Evolutionary conservation across 192 early-diverging fungal genomes (phyloP).

Genomic region (Backusella liffmaniae): DNA sequence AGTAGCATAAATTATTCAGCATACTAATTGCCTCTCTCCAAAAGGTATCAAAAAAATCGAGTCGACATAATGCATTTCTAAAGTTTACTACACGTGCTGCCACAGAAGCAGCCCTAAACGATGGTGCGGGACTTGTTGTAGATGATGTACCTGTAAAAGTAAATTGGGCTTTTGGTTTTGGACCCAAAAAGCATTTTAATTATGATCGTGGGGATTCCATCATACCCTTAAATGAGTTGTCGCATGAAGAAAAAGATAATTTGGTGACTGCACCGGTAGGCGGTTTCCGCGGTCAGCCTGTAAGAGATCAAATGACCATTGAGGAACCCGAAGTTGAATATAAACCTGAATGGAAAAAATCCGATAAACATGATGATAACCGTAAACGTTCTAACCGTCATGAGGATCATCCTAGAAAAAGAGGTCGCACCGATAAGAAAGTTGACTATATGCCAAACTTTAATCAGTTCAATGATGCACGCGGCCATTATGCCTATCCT

Average conservation of each 20-base stretch:
- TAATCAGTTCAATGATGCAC: not conserved
- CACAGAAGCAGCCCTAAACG: conserved; percentile 12
- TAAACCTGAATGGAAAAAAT: conserved; percentile 27
- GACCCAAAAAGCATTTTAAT: conserved; percentile 36
- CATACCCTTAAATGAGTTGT: conserved; percentile 27
- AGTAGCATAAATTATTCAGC: not conserved
- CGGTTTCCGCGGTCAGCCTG: conserved; percentile 31
- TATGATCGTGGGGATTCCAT: conserved; percentile 35
- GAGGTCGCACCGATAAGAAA: not conserved
- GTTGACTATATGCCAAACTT: not conserved
- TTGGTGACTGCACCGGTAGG: conserved; percentile 25
- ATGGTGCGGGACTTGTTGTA: not conserved
- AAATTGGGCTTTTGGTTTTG: conserved; percentile 43
- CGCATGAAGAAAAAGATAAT: conserved; percentile 27
- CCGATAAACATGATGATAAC: not conserved
- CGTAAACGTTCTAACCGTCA: not conserved
- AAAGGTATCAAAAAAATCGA: conserved; percentile 12
- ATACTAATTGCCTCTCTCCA: not conserved
- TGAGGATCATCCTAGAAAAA: not conserved
- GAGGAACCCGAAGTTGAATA: conserved; percentile 37
- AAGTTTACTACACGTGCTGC: conserved; percentile 15
- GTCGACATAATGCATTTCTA: conserved; percentile 18
- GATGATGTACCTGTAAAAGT: conserved; percentile 28
- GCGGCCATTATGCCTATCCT: not conserved
- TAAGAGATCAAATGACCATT: conserved; percentile 31